Evolutionary conservation across 768 basidiomycete species (phyloP).

Genomic region (Wakefieldia striispora): DNA sequence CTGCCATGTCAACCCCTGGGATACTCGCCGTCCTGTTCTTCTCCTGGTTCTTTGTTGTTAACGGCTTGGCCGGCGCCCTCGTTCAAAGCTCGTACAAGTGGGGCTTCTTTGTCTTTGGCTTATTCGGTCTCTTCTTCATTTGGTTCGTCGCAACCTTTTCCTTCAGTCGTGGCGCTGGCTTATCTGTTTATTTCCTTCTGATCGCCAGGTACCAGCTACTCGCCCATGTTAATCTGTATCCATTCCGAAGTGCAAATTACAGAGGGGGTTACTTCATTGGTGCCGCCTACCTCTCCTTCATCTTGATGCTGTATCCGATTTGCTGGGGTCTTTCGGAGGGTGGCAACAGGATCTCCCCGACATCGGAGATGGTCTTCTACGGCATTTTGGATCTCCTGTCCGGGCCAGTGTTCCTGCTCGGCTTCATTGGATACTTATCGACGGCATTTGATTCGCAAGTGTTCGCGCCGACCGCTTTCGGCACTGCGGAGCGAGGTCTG

Average conservation of each 20-base stretch:
- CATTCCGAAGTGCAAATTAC: constrained; percentile 25
- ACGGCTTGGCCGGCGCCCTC: constrained; percentile 50
- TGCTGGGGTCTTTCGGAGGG: constrained; percentile 56
- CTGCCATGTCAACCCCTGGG: constrained; percentile 47
- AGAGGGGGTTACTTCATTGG: constrained; percentile 31
- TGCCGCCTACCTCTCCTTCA: constrained; percentile 47
- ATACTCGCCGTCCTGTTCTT: constrained; percentile 40
- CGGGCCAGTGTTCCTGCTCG: constrained; percentile 37
- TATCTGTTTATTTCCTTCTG: background rate
- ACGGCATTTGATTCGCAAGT: background rate
- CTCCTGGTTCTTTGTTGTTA: constrained; percentile 44
- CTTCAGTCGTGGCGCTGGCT: constrained; percentile 8
- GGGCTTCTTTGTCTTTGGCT: constrained; percentile 49
- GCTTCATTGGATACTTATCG: constrained; percentile 24
- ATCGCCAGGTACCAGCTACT: constrained; percentile 31
- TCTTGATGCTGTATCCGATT: constrained; percentile 59
- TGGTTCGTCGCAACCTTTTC: constrained; percentile 33
- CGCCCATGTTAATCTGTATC: constrained; percentile 23
- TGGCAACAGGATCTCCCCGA: constrained; percentile 47
- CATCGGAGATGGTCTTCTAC: constrained; percentile 55
- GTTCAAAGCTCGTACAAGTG: constrained; percentile 52
- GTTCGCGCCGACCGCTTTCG: constrained; percentile 10
- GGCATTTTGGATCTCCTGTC: constrained; percentile 45
- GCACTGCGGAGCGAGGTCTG: constrained; percentile 2
- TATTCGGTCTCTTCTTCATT: constrained; percentile 47